Base-by-base conservation (phyloP, 371 early-diverging fungal genomes). In the Mortierella sp. region DNA sequence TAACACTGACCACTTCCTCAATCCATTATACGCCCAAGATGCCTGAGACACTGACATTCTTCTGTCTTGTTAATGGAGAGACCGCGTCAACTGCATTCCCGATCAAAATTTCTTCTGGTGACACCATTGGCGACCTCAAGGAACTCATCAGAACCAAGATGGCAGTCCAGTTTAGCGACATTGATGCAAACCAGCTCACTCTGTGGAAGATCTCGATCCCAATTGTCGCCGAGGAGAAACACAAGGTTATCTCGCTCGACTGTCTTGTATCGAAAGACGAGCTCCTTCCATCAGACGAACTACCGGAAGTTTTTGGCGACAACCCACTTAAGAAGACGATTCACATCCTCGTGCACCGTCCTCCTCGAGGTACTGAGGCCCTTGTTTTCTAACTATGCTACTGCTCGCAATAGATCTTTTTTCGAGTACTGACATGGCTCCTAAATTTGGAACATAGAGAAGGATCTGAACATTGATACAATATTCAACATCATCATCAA, bases 151-250 rank as follows among this genome's bases (percentile, higher is more conserved):
- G n/a, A n/a, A n/a, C n/a, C n/a, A n/a, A n/a, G n/a, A n/a, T n/a
- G n/a, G n/a, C n/a, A n/a, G n/a, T n/a, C n/a, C n/a, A n/a, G n/a
- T n/a, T n/a, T 34, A 34, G 34, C 11, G 50, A 50, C 21, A 34
- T 46, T 12, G 32, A 12, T n/a, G 57, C 47, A 0, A n/a, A 41
- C 42, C 21, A 49, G 24, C 60, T 60, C 60, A 43, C 12, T 11
- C 51, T 60, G 19, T 60, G 51, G 51, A n/a, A 17, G 21, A 31
- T 60, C 34, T 30, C 31, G 8, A 23, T 60, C 3, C 52, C 52
- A 4, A 15, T 42, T 17, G 23, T 23, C 27, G 34, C 34, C 26
- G 14, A 17, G 30, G 17, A 26, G 6, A 30, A 19, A 4, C 31
- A 46, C 47, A 23, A 46, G n/a, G 2, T 27, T n/a, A 42, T 56